A percentile compares a stretch with the other conserved stretches of the same genome.
Conservation (phyloP, 768 basidiomycete genomes). For the Lactifluus echinatus region DNA sequence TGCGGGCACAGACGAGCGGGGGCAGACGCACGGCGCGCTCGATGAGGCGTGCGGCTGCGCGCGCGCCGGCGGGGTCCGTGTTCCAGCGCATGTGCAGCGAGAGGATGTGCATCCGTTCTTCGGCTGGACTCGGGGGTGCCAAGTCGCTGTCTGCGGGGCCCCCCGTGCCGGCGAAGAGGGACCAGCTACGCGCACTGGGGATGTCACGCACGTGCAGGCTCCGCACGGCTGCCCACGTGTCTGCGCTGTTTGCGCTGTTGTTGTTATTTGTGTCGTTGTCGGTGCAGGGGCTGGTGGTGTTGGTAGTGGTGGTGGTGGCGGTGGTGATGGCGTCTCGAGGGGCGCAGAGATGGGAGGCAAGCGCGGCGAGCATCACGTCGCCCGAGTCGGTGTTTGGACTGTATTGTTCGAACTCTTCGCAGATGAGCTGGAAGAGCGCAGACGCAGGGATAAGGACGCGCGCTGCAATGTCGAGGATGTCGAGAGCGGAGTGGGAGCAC, state of each 20-base stretch:
- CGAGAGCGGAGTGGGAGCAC: constrained; percentile 9
- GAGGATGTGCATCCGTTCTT: constrained; percentile 12
- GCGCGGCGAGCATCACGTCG: constrained; percentile 15
- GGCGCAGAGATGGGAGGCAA: constrained; percentile 11
- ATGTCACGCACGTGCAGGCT: constrained; percentile 14
- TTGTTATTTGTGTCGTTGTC: neutral
- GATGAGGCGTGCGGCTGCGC: constrained; percentile 5
- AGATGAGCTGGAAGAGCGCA: constrained; percentile 15
- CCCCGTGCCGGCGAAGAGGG: constrained; percentile 13
- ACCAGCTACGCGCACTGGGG: constrained; percentile 12
- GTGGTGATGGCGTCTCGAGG: neutral
- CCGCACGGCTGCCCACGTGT: constrained; percentile 5
- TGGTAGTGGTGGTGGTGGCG: neutral
- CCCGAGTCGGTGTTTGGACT: constrained; percentile 6
- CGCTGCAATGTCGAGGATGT: constrained; percentile 15
- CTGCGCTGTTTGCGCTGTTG: neutral
- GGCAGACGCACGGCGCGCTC: constrained; percentile 9
- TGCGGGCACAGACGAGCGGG: constrained; percentile 5
- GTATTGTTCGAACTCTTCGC: constrained; percentile 12
- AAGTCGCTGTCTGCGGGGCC: neutral
- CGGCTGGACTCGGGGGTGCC: constrained; percentile 7
- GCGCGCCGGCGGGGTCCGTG: neutral
- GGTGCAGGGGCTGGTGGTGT: neutral
- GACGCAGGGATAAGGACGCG: constrained; percentile 9
- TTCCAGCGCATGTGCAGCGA: constrained; percentile 14